Evolutionary conservation across 2,329 filamentous ascomycete species (phyloP).

Genomic region (Eurotiales sp.): DNA sequence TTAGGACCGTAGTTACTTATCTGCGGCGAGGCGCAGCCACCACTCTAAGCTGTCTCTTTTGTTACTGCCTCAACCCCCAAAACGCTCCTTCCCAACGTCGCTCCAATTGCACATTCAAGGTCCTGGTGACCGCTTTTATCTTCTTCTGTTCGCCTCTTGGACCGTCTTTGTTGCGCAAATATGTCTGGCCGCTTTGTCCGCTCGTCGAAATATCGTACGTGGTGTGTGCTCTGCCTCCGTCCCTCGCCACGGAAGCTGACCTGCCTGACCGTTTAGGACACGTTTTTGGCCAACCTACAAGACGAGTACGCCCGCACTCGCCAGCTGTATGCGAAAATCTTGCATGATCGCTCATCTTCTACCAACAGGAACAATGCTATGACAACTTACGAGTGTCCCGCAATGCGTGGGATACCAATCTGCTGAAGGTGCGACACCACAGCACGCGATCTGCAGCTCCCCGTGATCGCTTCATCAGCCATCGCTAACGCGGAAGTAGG

Average conservation of each 20-base stretch:
- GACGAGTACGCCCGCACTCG: conserved; percentile 57
- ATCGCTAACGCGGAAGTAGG: conserved; percentile 51
- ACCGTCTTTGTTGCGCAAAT: conserved; percentile 17
- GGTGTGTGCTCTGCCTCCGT: conserved; percentile 10
- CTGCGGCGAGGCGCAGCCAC: too few species aligned
- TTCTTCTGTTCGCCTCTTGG: conserved; percentile 2
- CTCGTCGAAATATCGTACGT: conserved; percentile 69
- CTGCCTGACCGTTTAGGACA: conserved; percentile 63
- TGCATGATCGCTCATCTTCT: conserved; percentile 15
- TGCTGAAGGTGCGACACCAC: conserved; percentile 76
- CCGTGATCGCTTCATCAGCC: conserved; percentile 21
- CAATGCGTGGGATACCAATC: conserved; percentile 99
- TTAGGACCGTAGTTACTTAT: not conserved
- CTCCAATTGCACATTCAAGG: conserved; percentile 8
- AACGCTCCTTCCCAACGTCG: not conserved
- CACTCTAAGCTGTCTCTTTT: too few species aligned
- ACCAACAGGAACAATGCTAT: conserved; percentile 79
- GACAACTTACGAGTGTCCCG: conserved; percentile 95
- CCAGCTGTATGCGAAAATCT: conserved; percentile 2
- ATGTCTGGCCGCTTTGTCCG: conserved; percentile 72
- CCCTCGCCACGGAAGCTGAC: conserved; percentile 21
- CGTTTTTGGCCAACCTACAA: conserved; percentile 92
- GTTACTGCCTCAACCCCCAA: not conserved
- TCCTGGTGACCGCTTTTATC: conserved; percentile 10
- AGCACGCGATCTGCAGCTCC: conserved; percentile 17